A percentile compares a stretch with the other conserved stretches of the same genome.
Conservation (phyloP, 1,284 basidiomycete species). For the Ustilago bromivora region DNA sequence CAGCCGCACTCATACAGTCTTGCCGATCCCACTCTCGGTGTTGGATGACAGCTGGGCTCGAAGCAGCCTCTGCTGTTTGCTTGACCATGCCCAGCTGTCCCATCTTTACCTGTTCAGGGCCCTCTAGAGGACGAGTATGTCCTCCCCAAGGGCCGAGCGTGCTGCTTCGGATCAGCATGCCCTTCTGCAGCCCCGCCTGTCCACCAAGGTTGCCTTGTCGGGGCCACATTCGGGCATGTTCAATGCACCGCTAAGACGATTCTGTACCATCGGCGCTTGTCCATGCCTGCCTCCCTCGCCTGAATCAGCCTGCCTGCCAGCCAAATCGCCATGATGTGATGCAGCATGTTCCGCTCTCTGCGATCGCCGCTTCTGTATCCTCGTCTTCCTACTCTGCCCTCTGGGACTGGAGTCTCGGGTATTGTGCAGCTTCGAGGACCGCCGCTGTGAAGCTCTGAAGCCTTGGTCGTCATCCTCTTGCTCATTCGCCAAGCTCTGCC, state of each 20-base stretch:
- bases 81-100: neutral
- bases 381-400: slow-evolving; percentile 2
- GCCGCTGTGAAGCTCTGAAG: neutral
- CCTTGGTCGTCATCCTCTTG: neutral
- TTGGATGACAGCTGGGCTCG: slow-evolving; percentile 8
- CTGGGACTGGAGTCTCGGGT: slow-evolving; percentile 21
- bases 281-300: slow-evolving; percentile 1
- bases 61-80: neutral
- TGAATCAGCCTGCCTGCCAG: slow-evolving; percentile 2
- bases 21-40: slow-evolving; percentile 6
- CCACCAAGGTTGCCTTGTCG: slow-evolving; percentile 1
- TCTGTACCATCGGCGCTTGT: slow-evolving; percentile 9
- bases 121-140: slow-evolving; percentile 11
- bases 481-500: neutral
- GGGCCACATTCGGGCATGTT: slow-evolving; percentile 12
- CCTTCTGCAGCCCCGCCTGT: slow-evolving; percentile 10
- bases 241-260: slow-evolving; percentile 4
- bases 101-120: slow-evolving; percentile 5
- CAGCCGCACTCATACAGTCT: neutral
- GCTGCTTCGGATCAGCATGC: slow-evolving; percentile 34
- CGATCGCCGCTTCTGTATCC: slow-evolving; percentile 23
- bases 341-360: neutral
- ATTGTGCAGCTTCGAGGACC: slow-evolving; percentile 19
- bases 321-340: slow-evolving; percentile 1
- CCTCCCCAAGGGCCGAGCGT: slow-evolving; percentile 3